A percentile compares a stretch with the other conserved stretches of the same genome.
phyloP scores from a whole-genome alignment of 257 asterid genomes.

The Henckelia pumila region DNA sequence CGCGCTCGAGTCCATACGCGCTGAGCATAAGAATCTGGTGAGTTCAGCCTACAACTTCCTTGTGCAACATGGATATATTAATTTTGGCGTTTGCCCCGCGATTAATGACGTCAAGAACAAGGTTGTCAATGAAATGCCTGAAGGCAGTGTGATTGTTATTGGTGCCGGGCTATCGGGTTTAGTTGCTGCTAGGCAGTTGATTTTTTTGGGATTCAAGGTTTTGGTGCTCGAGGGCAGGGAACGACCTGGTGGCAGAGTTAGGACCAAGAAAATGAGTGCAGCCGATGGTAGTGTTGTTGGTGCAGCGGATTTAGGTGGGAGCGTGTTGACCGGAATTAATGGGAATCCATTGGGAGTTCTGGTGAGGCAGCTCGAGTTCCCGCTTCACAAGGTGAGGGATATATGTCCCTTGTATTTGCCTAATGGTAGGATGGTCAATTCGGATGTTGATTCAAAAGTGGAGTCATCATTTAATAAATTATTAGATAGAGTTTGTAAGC shows the following conservation, averaged over 20 bases:
- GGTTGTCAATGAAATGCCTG: conserved; percentile 37
- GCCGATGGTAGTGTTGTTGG: conserved; percentile 48
- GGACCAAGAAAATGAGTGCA: conserved; percentile 75
- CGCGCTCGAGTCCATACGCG: conserved; percentile 86
- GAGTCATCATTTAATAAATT: conserved; percentile 82
- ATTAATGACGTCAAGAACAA: conserved; percentile 61
- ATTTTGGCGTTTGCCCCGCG: conserved; percentile 78
- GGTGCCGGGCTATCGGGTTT: conserved; percentile 93
- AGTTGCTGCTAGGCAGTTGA: conserved; percentile 87
- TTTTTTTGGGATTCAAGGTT: conserved; percentile 80
- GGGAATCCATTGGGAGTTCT: conserved; percentile 96
- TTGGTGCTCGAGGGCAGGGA: conserved; percentile 83
- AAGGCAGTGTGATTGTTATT: conserved; percentile 65
- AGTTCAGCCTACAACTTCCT: conserved; percentile 72
- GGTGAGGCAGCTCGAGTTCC: conserved; percentile 82
- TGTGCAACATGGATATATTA: conserved; percentile 84
- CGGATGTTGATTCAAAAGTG: conserved; percentile 81
- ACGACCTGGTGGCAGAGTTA: conserved; percentile 88
- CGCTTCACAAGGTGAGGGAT: conserved; percentile 96
- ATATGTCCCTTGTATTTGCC: conserved; percentile 90
- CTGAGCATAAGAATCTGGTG: conserved; percentile 81
- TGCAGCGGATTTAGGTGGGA: conserved; percentile 97
- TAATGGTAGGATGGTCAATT: conserved; percentile 73
- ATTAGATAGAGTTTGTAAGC: conserved; percentile 96
- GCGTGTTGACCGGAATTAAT: conserved; percentile 91